These are phyloP conservation scores for Dendrocalamus sinicus DNA, from an alignment of 176 grass and related monocot species.

Conservation along the genomic window DNA sequence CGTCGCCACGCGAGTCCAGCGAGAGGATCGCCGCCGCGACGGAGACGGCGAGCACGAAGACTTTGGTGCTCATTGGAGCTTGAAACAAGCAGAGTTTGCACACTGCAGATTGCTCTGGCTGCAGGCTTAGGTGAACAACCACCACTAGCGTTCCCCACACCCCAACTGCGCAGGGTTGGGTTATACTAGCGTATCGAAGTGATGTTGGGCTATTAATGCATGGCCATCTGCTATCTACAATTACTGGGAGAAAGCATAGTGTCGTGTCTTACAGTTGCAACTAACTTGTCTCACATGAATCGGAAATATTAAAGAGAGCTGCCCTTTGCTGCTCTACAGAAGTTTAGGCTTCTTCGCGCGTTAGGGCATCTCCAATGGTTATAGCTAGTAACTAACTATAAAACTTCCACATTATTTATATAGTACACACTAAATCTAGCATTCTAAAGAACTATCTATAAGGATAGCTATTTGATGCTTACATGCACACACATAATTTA, in stretches of 20 bases:
- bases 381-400: too few relatives aligned
- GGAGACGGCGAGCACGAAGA: not conserved
- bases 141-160: not conserved
- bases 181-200: not conserved
- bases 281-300: not conserved
- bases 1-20: conserved; percentile 31
- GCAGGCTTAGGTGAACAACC: not conserved
- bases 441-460: too few relatives aligned
- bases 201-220: not conserved
- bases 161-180: not conserved
- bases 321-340: too few relatives aligned
- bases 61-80: not conserved
- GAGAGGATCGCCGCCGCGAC: conserved; percentile 23
- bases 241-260: not conserved
- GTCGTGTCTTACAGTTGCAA: not conserved
- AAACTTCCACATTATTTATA: too few relatives aligned
- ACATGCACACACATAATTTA: too few relatives aligned
- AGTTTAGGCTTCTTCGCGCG: too few relatives aligned
- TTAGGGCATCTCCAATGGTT: too few relatives aligned
- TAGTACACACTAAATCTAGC: too few relatives aligned
- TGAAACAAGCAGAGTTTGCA: not conserved
- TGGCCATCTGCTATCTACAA: not conserved
- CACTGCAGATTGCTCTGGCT: not conserved
- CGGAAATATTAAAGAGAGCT: too few relatives aligned
- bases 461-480: too few relatives aligned